phyloP scores from a whole-genome alignment of 345 rosid genomes.

The Eucalyptus dawsonii region DNA sequence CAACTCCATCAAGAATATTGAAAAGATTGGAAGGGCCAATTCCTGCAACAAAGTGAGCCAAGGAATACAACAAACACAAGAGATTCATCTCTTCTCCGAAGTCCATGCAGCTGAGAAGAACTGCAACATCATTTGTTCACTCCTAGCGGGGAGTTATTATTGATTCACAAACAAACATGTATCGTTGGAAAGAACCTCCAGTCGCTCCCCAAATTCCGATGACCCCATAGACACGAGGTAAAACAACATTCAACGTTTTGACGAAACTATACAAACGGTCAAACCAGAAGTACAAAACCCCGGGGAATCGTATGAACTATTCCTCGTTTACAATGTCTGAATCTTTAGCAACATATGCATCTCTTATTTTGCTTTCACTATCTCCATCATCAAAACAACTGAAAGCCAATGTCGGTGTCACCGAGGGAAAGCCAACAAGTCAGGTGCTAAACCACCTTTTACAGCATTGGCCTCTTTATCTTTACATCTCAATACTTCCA shows the following conservation, averaged over 20 bases:
- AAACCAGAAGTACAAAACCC: background rate
- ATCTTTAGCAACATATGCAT: background rate
- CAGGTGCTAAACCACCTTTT: background rate
- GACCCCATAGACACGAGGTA: background rate
- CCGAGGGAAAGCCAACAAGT: background rate
- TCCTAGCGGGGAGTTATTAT: background rate
- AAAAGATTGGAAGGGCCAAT: background rate
- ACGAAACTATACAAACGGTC: background rate
- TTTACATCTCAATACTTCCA: background rate
- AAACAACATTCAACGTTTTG: background rate
- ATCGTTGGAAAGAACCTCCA: background rate
- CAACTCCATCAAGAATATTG: background rate
- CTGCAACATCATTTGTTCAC: background rate
- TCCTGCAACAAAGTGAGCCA: background rate
- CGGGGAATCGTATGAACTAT: background rate
- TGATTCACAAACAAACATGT: background rate
- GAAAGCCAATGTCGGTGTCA: background rate
- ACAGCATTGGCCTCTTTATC: background rate
- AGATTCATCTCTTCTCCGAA: background rate
- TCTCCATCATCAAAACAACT: background rate
- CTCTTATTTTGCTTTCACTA: background rate
- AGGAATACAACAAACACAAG: background rate
- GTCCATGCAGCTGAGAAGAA: background rate
- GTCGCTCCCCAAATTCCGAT: background rate
- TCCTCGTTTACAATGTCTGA: background rate